Percentiles rank a stretch among this genome's conserved stretches.
These are phyloP conservation scores for Agaricus bisporus DNA, from an alignment of 768 basidiomycete genomes.

Conservation along the genomic window DNA sequence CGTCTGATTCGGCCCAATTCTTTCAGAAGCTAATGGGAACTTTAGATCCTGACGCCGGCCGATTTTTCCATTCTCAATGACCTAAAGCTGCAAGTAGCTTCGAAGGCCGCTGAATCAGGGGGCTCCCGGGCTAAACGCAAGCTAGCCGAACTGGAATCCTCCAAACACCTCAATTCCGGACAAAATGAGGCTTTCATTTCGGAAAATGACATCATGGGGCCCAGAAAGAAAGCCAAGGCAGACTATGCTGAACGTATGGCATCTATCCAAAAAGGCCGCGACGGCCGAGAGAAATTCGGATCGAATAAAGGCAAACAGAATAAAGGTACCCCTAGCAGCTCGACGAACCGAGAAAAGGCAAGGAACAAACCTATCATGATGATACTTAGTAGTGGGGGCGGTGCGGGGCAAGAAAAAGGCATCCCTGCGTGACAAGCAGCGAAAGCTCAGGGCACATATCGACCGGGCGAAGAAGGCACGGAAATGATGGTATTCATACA, in stretches of 20 bases:
- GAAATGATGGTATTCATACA: constrained; percentile 11
- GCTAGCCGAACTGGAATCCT: constrained; percentile 71
- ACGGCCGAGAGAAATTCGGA: constrained; percentile 92
- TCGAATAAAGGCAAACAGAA: constrained; percentile 89
- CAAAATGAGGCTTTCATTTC: constrained; percentile 63
- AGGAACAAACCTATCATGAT: constrained; percentile 96
- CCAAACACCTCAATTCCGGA: constrained; percentile 34
- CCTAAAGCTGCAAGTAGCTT: constrained; percentile 74
- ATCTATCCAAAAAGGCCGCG: constrained; percentile 85
- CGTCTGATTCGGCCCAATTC: background rate
- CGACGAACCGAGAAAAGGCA: constrained; percentile 89
- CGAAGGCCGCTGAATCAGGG: constrained; percentile 63
- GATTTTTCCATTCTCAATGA: constrained; percentile 92
- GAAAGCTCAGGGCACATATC: constrained; percentile 70
- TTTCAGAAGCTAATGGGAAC: background rate
- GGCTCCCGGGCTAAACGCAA: constrained; percentile 85
- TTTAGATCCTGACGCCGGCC: constrained; percentile 91
- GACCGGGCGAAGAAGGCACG: constrained; percentile 56
- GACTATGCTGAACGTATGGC: constrained; percentile 93
- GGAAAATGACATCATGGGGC: constrained; percentile 89
- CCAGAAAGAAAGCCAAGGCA: constrained; percentile 88
- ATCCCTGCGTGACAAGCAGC: constrained; percentile 76
- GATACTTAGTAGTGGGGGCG: constrained; percentile 69
- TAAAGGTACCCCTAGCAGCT: constrained; percentile 74
- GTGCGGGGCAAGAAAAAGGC: constrained; percentile 83